Conservation (phyloP, 768 basidiomycete genomes). For the Amanita thiersii region DNA sequence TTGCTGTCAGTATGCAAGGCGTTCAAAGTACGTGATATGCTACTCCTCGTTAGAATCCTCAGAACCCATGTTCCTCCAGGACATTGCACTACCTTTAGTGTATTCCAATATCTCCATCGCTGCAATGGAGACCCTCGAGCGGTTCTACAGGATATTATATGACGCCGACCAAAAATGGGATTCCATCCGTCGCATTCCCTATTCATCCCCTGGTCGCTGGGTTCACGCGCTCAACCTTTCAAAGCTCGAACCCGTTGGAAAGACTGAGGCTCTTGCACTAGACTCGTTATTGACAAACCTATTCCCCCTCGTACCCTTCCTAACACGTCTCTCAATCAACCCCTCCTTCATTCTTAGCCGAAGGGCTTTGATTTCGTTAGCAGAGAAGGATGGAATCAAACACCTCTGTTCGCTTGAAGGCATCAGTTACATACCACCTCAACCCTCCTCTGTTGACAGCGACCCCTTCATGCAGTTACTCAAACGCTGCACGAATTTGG, state of each 20-base stretch:
- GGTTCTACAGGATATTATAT: conserved; percentile 50
- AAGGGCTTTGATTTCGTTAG: conserved; percentile 44
- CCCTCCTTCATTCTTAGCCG: conserved; percentile 54
- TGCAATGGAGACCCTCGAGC: conserved; percentile 36
- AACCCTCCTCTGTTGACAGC: conserved; percentile 27
- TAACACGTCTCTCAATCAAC: conserved; percentile 44
- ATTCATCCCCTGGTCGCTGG: conserved; percentile 85
- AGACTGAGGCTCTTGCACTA: conserved; percentile 40
- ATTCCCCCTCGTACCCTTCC: conserved; percentile 62
- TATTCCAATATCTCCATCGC: conserved; percentile 47
- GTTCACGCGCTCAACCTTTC: conserved; percentile 72
- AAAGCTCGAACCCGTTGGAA: conserved; percentile 31
- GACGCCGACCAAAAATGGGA: conserved; percentile 77
- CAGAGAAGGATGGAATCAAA: conserved; percentile 38
- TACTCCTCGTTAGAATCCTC: neutral
- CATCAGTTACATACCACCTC: conserved; percentile 37
- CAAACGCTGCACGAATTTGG: conserved; percentile 44
- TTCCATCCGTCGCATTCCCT: conserved; percentile 78
- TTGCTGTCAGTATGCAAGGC: conserved; percentile 33
- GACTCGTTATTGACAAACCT: conserved; percentile 59
- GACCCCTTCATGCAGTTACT: conserved; percentile 56
- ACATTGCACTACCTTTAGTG: conserved; percentile 56
- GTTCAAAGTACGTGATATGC: conserved; percentile 36
- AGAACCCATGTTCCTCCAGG: conserved; percentile 28
- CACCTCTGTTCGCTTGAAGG: conserved; percentile 48